phyloP scores from a whole-genome alignment of 768 basidiomycete species.

The Kwoniella heveanensis region DNA sequence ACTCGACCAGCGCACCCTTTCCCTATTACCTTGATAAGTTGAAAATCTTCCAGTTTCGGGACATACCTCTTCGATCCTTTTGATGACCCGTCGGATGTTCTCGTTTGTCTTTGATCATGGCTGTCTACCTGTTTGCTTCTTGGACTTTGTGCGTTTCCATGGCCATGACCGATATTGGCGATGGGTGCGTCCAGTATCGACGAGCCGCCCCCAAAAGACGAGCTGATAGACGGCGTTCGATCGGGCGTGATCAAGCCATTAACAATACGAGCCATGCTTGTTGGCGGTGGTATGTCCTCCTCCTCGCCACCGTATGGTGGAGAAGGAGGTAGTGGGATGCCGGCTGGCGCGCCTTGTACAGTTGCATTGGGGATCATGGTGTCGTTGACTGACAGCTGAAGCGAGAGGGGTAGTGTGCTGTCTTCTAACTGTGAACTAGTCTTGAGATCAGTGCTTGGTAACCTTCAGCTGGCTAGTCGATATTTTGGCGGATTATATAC shows the following conservation, averaged over 20 bases:
- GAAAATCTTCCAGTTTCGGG: slow-evolving; percentile 74
- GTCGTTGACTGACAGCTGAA: too few species aligned
- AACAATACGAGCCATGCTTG: slow-evolving; percentile 1
- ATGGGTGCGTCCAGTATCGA: neutral
- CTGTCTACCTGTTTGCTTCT: neutral
- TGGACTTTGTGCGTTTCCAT: neutral
- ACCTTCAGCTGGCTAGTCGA: too few species aligned
- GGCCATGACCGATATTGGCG: neutral
- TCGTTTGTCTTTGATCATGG: slow-evolving; percentile 4
- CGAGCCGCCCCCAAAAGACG: slow-evolving; percentile 7
- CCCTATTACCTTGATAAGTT: slow-evolving; percentile 94
- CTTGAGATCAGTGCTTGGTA: too few species aligned
- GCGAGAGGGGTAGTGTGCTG: too few species aligned
- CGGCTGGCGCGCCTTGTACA: neutral
- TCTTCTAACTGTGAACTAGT: too few species aligned
- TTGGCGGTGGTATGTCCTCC: neutral
- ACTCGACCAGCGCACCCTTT: slow-evolving; percentile 98
- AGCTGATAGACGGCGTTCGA: slow-evolving; percentile 9
- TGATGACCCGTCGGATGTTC: slow-evolving; percentile 4
- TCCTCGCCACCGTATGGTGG: slow-evolving; percentile 17
- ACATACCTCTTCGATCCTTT: neutral
- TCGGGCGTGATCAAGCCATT: slow-evolving; percentile 8
- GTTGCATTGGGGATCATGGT: neutral
- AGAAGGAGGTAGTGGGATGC: slow-evolving; percentile 9
- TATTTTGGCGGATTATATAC: too few species aligned